Evolutionary conservation across 805 yeast genomes (phyloP), one percentile per base, ranked within the genome.

Genomic region (Zygoascus biomembranicola): DNA sequence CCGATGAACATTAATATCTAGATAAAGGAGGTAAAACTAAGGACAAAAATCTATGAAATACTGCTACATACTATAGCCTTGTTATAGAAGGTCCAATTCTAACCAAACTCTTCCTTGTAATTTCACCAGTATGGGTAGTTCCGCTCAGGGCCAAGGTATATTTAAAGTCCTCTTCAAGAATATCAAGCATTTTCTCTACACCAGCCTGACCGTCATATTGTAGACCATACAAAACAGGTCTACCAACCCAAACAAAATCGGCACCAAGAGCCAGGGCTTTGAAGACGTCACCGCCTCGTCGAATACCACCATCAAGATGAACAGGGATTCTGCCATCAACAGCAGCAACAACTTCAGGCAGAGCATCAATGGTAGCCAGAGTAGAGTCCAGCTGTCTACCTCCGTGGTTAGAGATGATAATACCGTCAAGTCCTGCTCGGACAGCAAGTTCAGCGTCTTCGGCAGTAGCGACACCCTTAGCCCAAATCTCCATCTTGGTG

Each of bases 231-330:
- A 84, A 66, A 57, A 82, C 81, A 0, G 87, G 85, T 55, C 88
- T 72, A 2, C 89, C 87, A 23, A 85, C 62, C 32, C 89, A 87
- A 3, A 74, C 77, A 16, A 81, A 83, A 46, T 77, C 81, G 8
- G 88, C 90, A 5, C 89, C 90, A 2, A 84, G 70, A 49, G 85
- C 82, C 8, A 84, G 63, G 0, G 89, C 88, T 58, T 83, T 84
- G 52, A 84, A 64, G 11, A 84, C 66, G 65, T 84, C 90, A 2
- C 84, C 73, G 8, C 87, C 89, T 61, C 86, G 73, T 56, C 87
- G 72, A 41, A 84, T 73, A 18, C 90, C 90, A 48, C 89, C 88
- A 63, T 84, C 90, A 32, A 84, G 63, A 60, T 73, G 84, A 6
- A 84, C 73, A 50, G 82, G 84, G 46, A 82, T 68, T 48, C 79